phyloP scores from a whole-genome alignment of 2,329 filamentous ascomycete species.

The Microdochium paspali region DNA sequence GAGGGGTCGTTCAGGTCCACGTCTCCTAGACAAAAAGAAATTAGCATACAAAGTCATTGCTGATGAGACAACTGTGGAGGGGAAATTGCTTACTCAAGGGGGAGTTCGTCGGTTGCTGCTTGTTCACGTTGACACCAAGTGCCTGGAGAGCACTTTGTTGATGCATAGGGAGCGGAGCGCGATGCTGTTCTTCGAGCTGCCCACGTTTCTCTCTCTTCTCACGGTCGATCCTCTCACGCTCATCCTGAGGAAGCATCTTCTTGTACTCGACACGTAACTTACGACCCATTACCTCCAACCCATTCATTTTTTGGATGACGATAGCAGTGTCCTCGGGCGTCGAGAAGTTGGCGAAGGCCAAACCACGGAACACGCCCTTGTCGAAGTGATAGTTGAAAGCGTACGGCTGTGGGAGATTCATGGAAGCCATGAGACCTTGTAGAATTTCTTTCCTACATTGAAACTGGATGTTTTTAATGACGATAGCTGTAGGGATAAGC shows the following conservation, averaged over 20 bases:
- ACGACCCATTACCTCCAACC: slow-evolving; percentile 87
- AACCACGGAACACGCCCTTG: slow-evolving; percentile 88
- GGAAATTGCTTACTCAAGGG: slow-evolving; percentile 32
- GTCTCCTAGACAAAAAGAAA: slow-evolving; percentile 37
- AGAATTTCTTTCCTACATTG: slow-evolving; percentile 96
- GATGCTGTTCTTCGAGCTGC: slow-evolving; percentile 94
- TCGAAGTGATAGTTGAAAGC: slow-evolving; percentile 99
- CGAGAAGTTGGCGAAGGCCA: slow-evolving; percentile 97
- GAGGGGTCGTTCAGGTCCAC: slow-evolving; percentile 87
- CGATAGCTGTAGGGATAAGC: slow-evolving; percentile 94
- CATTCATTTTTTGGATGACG: slow-evolving; percentile 91
- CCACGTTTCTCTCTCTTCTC: slow-evolving; percentile 95
- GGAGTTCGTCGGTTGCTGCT: slow-evolving; percentile 41
- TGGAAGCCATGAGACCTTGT: slow-evolving; percentile 84
- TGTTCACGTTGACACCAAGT: slow-evolving; percentile 55
- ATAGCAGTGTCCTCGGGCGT: slow-evolving; percentile 86
- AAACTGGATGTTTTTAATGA: slow-evolving; percentile 99
- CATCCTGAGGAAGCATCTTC: slow-evolving; percentile 94
- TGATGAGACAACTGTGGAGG: background rate
- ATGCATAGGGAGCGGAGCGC: slow-evolving; percentile 60
- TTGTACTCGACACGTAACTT: slow-evolving; percentile 98
- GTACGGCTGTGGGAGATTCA: slow-evolving; percentile 89
- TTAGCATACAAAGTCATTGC: slow-evolving; percentile 6
- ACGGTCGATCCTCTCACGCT: slow-evolving; percentile 89
- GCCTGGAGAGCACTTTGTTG: slow-evolving; percentile 83